Evolutionary conservation across 108 stramenopile genomes (phyloP), one percentile per base, ranked within the genome.

Genomic region (Cyclotella sp.): DNA sequence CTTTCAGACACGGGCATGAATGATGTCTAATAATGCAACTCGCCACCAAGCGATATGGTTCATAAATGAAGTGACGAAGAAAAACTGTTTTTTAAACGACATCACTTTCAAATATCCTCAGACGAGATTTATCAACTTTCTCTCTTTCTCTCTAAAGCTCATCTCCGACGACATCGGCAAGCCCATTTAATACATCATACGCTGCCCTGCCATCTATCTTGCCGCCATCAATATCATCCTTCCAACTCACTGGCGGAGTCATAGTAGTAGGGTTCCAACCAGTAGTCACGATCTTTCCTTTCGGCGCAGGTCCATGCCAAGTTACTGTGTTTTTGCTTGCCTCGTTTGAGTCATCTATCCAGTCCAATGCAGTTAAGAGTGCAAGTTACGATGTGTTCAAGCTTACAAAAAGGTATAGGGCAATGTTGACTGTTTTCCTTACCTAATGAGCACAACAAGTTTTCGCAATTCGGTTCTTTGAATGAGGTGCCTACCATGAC

Each of bases 271-370:
- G 78, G 67, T 79, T 66, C 77, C 77, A 85, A 12, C 81, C 84
- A 54, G 76, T 73, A 21, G 84, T 82, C 14, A 85, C 71, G 54
- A 85, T 81, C 57, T 53, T 68, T 44, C 81, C 84, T 61, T 70
- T 79, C 4, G 53, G 66, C 11, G 87, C 93, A 5, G 90, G 90
- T 13, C 88, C 88, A 61, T 86, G 79, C 88, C 90, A 85, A 24
- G 52, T 68, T 21, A 85, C 63, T 11, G 73, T 68, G 75, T 83
- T 41, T 43, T 63, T 60, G 40, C 65, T 73, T 26, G 34, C 19
- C 16, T 73, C 58, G 34, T 61, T 67, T 11, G 77, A 58, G 68
- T 78, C 77, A 40, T 82, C 75, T 15, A 34, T 34, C 6, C 4
- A 34, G 6, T 6, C 34, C 34, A 2, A 34, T 2, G 34, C 34